Evolutionary conservation across 371 early-diverging fungal species (phyloP).

Genomic region (Apophysomyces trapeziformis): DNA sequence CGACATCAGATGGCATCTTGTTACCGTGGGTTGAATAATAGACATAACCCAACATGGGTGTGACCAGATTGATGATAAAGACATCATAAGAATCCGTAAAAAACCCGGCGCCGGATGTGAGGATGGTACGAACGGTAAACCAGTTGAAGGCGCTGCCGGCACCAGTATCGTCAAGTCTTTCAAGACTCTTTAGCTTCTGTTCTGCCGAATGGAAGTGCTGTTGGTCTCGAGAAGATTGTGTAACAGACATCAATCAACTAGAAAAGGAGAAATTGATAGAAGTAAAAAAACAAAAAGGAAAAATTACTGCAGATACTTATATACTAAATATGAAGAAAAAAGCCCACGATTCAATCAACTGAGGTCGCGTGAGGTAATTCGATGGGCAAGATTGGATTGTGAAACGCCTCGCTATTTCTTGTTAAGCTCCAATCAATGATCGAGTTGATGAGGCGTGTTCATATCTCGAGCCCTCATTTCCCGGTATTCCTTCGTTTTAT

Average conservation of each 20-base stretch:
- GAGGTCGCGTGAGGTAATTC: background rate
- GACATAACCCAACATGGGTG: slow-evolving; percentile 80
- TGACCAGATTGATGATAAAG: slow-evolving; percentile 82
- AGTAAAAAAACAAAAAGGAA: slow-evolving; percentile 14
- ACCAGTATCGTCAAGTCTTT: slow-evolving; percentile 34
- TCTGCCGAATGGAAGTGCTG: slow-evolving; percentile 36
- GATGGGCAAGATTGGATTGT: too few relatives aligned
- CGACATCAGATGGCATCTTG: slow-evolving; percentile 65
- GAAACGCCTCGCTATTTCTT: background rate
- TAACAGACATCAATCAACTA: slow-evolving; percentile 13
- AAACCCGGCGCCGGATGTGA: slow-evolving; percentile 88
- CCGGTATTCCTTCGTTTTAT: too few relatives aligned
- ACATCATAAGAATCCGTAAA: slow-evolving; percentile 92
- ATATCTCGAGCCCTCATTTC: background rate
- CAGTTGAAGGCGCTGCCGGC: slow-evolving; percentile 58
- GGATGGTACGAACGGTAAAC: slow-evolving; percentile 83
- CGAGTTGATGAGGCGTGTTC: slow-evolving; percentile 3
- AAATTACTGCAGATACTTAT: background rate
- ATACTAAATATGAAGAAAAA: background rate
- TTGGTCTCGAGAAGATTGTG: slow-evolving; percentile 21
- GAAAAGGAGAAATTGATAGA: background rate
- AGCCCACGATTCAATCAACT: slow-evolving; percentile 1
- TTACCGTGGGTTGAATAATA: slow-evolving; percentile 62
- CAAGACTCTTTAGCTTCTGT: slow-evolving; percentile 39
- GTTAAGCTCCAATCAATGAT: background rate